phyloP scores from a whole-genome alignment of 306 rosid species.

The Vicia villosa region DNA sequence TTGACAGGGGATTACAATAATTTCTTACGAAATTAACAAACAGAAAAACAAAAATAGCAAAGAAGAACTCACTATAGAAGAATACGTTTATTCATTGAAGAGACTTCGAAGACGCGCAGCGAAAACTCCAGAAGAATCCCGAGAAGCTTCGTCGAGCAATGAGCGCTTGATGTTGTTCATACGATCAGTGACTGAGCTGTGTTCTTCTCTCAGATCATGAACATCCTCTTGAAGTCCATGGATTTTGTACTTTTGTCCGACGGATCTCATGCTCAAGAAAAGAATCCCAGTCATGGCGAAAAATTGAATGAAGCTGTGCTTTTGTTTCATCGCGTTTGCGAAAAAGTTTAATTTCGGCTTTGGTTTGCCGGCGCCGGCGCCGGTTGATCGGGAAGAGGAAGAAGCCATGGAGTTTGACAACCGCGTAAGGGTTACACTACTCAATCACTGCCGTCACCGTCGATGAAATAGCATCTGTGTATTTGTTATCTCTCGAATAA shows the following conservation, averaged over 20 bases:
- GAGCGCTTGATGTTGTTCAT: constrained; percentile 55
- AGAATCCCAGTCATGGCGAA: constrained; percentile 80
- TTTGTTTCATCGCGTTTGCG: constrained; percentile 56
- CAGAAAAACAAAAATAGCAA: not conserved
- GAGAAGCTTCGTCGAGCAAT: constrained; percentile 76
- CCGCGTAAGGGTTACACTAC: not conserved
- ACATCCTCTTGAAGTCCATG: constrained; percentile 68
- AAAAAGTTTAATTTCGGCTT: constrained; percentile 42
- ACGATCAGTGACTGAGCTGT: constrained; percentile 46
- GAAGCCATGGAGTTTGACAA: constrained; percentile 52
- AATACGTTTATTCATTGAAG: constrained; percentile 54
- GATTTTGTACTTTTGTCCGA: constrained; percentile 80
- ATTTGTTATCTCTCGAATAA: too few relatives aligned
- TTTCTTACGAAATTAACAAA: not conserved
- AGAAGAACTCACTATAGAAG: not conserved
- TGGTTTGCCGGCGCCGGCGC: constrained; percentile 34
- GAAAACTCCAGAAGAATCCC: constrained; percentile 67
- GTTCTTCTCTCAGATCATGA: constrained; percentile 57
- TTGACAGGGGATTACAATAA: not conserved
- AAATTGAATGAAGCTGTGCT: constrained; percentile 75
- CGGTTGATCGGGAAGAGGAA: constrained; percentile 47
- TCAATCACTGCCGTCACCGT: too few relatives aligned
- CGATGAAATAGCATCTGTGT: too few relatives aligned
- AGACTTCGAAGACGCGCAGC: constrained; percentile 74
- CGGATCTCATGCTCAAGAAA: constrained; percentile 67